Evolutionary conservation across 208 protist genomes (phyloP), one percentile per base, ranked within the genome.

Genomic region (Strigomonas culicis): DNA sequence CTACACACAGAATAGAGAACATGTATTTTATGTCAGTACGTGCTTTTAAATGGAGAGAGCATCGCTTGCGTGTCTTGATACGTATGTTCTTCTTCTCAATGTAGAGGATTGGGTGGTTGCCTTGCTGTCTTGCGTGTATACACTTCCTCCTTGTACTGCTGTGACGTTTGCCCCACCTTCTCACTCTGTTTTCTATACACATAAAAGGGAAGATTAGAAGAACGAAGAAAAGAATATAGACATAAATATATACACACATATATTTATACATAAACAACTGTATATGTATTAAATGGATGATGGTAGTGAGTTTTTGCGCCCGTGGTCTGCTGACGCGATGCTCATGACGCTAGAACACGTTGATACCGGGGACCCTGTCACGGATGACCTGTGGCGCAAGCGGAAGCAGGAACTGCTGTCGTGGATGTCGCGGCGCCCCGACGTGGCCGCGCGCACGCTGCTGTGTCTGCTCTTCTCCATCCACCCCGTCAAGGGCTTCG

Each of bases 401-500:
- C 59, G 61, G 8, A 41, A 66, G 58, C 55, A 72, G 36, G 63
- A 72, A 15, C 61, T 92, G 2, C 50, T 89, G 50, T 64, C 66
- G 15, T 62, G 78, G 59, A 62, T 78, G 13, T 78, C 70, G 57
- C 65, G 78, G 41, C 68, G 78, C 32, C 82, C 82, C 2, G 80
- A 90, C 44, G 80, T 90, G 30, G 77, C 86, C 7, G 74, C 75
- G 17, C 86, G 86, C n/a, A 75, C 74, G 39, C 68, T 93, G 43
- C 51, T 79, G 11, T 76, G 80, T 59, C 75, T 81, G 3, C 57
- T 93, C 24, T 93, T 93, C 70, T 70, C 75, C 22, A 72, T 31
- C 22, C 52, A 58, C 13, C 21, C 52, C 6, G 52, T 58, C 21
- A 21, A 6, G 21, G 6, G 13, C 3, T 22, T n/a, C 4, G 17